Conservation (phyloP, 768 basidiomycete genomes). For the Tylopilus sp. region DNA sequence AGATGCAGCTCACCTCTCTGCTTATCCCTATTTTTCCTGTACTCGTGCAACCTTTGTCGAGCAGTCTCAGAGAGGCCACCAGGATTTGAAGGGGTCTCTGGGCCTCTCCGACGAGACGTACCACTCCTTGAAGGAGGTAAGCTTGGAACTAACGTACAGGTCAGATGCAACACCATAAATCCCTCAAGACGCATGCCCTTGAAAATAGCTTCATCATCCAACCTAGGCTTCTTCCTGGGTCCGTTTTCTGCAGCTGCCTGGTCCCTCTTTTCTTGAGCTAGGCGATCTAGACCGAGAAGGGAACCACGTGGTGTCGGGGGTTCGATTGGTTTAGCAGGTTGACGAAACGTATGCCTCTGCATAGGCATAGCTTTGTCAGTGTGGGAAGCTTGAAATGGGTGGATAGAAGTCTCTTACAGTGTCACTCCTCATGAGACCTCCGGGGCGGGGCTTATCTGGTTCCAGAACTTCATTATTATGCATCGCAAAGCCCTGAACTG, state of each 20-base stretch:
- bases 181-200: constrained; percentile 83
- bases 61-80: constrained; percentile 83
- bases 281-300: constrained; percentile 78
- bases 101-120: constrained; percentile 71
- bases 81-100: constrained; percentile 94
- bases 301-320: constrained; percentile 79
- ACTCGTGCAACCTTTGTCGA: constrained; percentile 69
- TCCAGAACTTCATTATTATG: constrained; percentile 81
- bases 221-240: constrained; percentile 59
- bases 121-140: constrained; percentile 56
- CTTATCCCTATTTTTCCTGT: constrained; percentile 64
- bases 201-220: constrained; percentile 70
- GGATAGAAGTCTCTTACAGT: constrained; percentile 40
- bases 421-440: constrained; percentile 73
- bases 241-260: constrained; percentile 45
- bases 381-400: neutral
- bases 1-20: constrained; percentile 46
- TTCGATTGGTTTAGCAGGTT: constrained; percentile 68
- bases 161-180: neutral
- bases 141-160: constrained; percentile 60
- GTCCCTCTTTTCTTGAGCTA: constrained; percentile 85
- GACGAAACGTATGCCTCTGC: constrained; percentile 78
- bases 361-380: constrained; percentile 8
- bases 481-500: constrained; percentile 73
- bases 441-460: constrained; percentile 71